Base-by-base conservation (phyloP, 805 yeast genomes). In the Candida ovalis region DNA sequence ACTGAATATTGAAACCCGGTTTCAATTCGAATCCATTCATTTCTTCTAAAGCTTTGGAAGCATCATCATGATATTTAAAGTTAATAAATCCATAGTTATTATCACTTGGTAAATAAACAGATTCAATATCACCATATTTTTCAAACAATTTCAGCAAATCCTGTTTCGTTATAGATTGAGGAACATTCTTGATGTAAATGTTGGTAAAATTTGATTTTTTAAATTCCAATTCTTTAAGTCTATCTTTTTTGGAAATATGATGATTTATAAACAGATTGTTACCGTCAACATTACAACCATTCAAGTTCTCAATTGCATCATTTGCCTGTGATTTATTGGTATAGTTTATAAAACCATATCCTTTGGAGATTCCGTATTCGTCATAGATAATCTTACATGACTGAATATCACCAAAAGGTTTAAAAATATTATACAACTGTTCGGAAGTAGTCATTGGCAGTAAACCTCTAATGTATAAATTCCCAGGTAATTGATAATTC, bases 341-440 rank as follows among this genome's bases (percentile, higher is more conserved):
- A 60, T 75, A 86, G 52, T 86, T 84, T 17, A 87, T 77, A 65
- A 86, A 86, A 8, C 92, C 94, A 61, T 75, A 81, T 22, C 82
- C 80, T 53, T 68, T 70, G 25, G 75, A 69, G 22, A 58, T 59
- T 12, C 80, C 78, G 49, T 56, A 67, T 25, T 74, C 76, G 52
- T 77, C 76, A 45, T 66, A 62, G 7, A 78, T 74, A 15, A 79
- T 66, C 52, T 78, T 78, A 50, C 80, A 69, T 3, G 77, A 68
- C 9, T 69, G 50, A 8, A 76, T 62, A 1, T 70, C 68, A 18
- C 81, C 81, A 55, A 59, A 75, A 12, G 62, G 61, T 40, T 58
- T 55, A 56, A 75, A 74, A 2, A 73, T 55, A 10, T 68, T 63
- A 25, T 57, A 58, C 32, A 76, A 52, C 27, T 71, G 72, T 19